phyloP scores from a whole-genome alignment of 176 grass and related monocot species.

The Rhynchospora pubera region DNA sequence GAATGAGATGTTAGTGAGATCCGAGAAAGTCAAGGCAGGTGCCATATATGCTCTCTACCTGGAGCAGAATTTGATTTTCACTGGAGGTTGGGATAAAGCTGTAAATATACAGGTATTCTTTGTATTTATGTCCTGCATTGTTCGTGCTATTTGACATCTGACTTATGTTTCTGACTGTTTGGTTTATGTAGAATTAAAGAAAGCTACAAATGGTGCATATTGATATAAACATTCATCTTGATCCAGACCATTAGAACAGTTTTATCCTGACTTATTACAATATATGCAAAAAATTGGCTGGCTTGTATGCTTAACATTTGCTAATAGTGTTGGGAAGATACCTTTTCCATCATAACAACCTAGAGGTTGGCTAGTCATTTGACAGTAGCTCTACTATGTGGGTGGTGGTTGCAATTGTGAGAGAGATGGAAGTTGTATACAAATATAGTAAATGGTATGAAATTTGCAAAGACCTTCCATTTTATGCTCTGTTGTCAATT shows the following conservation, averaged over 20 bases:
- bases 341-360: background rate
- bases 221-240: background rate
- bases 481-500: background rate
- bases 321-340: background rate
- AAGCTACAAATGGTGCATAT: background rate
- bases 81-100: slow-evolving; percentile 80
- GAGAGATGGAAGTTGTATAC: background rate
- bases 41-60: slow-evolving; percentile 66
- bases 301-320: background rate
- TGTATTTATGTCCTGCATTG: background rate
- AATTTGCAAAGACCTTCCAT: background rate
- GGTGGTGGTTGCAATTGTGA: background rate
- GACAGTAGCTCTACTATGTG: background rate
- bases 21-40: slow-evolving; percentile 59
- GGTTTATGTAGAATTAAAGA: background rate
- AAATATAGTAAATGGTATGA: background rate
- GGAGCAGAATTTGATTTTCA: slow-evolving; percentile 56
- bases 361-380: background rate
- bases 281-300: background rate
- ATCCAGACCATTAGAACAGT: too few relatives aligned
- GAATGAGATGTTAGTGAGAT: slow-evolving; percentile 60
- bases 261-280: too few relatives aligned
- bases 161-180: background rate
- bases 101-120: slow-evolving; percentile 63
- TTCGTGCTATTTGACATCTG: background rate